Evolutionary conservation across 1,284 basidiomycete species (phyloP).

Genomic region (Trametes versicolor): DNA sequence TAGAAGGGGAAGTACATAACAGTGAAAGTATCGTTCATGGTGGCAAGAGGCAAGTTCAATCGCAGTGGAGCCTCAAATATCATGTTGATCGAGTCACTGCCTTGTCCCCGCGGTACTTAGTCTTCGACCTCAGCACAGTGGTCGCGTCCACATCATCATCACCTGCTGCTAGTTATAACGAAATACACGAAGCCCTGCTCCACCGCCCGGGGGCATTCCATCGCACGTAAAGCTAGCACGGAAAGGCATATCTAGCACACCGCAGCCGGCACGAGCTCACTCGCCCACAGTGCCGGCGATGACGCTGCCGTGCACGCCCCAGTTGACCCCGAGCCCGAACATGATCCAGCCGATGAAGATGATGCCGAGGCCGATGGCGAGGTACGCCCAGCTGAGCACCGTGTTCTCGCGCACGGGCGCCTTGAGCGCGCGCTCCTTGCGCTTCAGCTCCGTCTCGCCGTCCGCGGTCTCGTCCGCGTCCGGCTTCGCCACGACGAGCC

Average conservation of each 20-base stretch:
- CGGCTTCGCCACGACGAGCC: constrained; percentile 36
- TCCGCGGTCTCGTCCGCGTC: constrained; percentile 37
- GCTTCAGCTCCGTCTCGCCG: constrained; percentile 32
- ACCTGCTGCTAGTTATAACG: too few species aligned
- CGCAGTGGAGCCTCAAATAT: too few species aligned
- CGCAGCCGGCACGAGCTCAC: constrained; percentile 26
- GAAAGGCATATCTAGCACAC: neutral
- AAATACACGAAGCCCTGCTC: too few species aligned
- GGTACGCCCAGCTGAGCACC: constrained; percentile 42
- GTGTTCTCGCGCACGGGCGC: constrained; percentile 37
- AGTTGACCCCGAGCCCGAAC: constrained; percentile 55
- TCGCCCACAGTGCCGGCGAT: constrained; percentile 52
- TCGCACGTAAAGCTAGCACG: too few species aligned
- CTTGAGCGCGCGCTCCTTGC: constrained; percentile 48
- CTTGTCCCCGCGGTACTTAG: too few species aligned
- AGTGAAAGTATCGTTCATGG: too few species aligned
- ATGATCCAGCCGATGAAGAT: constrained; percentile 55
- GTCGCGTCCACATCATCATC: too few species aligned
- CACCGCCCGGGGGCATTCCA: too few species aligned
- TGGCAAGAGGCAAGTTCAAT: too few species aligned
- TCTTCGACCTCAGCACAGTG: too few species aligned
- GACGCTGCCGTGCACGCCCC: constrained; percentile 55
- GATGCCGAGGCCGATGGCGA: constrained; percentile 43
- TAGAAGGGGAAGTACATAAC: too few species aligned
- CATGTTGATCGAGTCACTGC: too few species aligned